phyloP scores from a whole-genome alignment of 257 asterid species.

The Scutellaria baicalensis region DNA sequence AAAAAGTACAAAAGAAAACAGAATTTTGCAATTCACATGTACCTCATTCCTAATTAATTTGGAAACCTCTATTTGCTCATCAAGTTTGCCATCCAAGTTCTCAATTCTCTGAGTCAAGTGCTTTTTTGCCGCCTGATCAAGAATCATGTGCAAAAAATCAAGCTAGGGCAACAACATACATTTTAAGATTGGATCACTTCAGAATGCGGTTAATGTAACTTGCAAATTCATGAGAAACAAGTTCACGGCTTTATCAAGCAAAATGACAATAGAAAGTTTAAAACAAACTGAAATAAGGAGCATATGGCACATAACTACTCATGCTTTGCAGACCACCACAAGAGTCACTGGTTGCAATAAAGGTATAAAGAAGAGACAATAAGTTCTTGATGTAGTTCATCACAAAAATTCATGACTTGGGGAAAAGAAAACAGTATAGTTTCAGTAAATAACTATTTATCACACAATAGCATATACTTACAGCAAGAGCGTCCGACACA shows the following conservation, averaged over 20 bases:
- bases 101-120: slow-evolving; percentile 93
- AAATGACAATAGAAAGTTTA: neutral
- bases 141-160: slow-evolving; percentile 1
- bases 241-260: neutral
- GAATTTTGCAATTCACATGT: neutral
- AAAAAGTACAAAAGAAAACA: neutral
- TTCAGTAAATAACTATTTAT: neutral
- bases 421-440: neutral
- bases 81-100: slow-evolving; percentile 85
- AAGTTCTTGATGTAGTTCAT: neutral
- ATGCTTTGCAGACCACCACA: neutral
- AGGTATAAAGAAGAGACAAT: neutral
- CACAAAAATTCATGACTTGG: neutral
- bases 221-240: neutral
- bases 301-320: neutral
- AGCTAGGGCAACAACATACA: neutral
- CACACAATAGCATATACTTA: slow-evolving; percentile 21
- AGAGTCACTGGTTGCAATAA: neutral
- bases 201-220: neutral
- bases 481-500: slow-evolving; percentile 87
- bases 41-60: slow-evolving; percentile 72
- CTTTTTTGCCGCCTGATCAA: slow-evolving; percentile 64
- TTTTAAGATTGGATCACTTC: neutral
- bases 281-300: neutral
- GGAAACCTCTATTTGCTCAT: slow-evolving; percentile 82